Conservation (phyloP, 192 early-diverging fungal species). For the Chytriomyces sp. region DNA sequence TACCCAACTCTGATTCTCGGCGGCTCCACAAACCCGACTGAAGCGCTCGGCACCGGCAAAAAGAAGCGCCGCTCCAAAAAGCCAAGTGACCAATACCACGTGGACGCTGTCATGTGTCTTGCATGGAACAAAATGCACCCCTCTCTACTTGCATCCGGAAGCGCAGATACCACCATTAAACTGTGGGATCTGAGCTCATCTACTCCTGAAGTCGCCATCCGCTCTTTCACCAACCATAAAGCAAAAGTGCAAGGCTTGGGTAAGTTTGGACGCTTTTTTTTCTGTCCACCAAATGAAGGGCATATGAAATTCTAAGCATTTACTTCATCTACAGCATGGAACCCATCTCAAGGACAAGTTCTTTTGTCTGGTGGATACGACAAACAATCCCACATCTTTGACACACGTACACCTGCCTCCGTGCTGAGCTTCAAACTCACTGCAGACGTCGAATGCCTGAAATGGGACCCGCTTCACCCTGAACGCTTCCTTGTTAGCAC, state of each 20-base stretch:
- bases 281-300: background rate
- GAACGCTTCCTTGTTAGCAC: constrained; percentile 70
- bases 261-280: background rate
- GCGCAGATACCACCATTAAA: constrained; percentile 97
- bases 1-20: constrained; percentile 93
- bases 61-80: constrained; percentile 44
- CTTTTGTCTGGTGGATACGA: constrained; percentile 94
- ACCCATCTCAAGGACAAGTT: constrained; percentile 83
- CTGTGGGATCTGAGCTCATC: constrained; percentile 89
- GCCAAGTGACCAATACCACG: constrained; percentile 74
- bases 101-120: constrained; percentile 92
- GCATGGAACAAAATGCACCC: constrained; percentile 88
- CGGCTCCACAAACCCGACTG: constrained; percentile 44
- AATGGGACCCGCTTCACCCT: constrained; percentile 89
- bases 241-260: constrained; percentile 89
- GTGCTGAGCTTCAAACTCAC: constrained; percentile 72
- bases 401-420: constrained; percentile 82
- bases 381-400: constrained; percentile 82
- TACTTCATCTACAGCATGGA: constrained; percentile 63
- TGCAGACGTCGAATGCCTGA: constrained; percentile 89
- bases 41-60: constrained; percentile 33
- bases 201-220: constrained; percentile 61
- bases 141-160: constrained; percentile 85
- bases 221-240: constrained; percentile 84
- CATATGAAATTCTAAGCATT: background rate